These are phyloP conservation scores for Reutealis trisperma DNA, from an alignment of 345 rosid species.

Conservation along the genomic window DNA sequence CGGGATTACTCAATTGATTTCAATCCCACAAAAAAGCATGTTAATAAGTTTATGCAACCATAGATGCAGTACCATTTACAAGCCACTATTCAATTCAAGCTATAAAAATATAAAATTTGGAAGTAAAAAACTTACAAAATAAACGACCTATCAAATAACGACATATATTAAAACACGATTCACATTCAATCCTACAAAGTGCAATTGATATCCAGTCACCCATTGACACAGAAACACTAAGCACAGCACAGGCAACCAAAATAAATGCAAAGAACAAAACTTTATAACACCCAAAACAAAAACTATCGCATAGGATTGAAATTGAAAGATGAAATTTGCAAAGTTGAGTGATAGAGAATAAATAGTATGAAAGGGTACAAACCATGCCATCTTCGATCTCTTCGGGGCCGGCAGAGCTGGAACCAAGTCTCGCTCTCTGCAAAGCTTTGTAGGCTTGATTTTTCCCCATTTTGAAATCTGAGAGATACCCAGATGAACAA, in stretches of 20 bases:
- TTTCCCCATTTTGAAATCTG: constrained; percentile 69
- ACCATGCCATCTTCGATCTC: constrained; percentile 99
- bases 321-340: not conserved
- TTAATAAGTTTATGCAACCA: not conserved
- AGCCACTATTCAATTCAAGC: not conserved
- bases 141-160: not conserved
- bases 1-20: not conserved
- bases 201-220: not conserved
- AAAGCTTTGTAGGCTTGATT: constrained; percentile 98
- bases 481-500: constrained; percentile 19
- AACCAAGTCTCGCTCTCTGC: constrained; percentile 92
- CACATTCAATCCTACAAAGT: not conserved
- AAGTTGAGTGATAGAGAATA: not conserved
- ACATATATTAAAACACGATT: not conserved
- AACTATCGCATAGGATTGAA: not conserved
- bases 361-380: constrained; percentile 77
- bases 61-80: not conserved
- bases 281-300: not conserved
- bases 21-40: not conserved
- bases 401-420: constrained; percentile 79
- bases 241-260: not conserved
- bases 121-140: not conserved
- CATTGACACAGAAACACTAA: not conserved
- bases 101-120: not conserved
- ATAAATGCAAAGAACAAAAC: not conserved